Base-by-base conservation (phyloP, 2,329 filamentous ascomycete genomes). In the Annulohypoxylon truncatum region DNA sequence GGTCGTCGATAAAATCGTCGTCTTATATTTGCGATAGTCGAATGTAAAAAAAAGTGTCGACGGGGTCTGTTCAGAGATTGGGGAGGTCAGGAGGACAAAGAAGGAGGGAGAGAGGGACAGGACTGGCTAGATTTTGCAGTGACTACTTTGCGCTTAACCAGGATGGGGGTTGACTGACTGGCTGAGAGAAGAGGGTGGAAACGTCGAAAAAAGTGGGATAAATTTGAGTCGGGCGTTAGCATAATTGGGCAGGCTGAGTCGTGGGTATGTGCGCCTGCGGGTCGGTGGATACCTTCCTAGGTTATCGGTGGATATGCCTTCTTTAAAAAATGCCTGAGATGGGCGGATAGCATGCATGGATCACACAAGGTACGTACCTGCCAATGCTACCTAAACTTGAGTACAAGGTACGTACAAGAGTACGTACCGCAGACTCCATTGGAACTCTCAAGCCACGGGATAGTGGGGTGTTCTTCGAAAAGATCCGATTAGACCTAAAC, bases 141-240 rank as follows among this genome's bases (percentile, higher is more conserved):
- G 51, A 65, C 55, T 67, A 44, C 47, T 44, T 57, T 66, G 61
- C 61, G 61, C 65, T 68, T 68, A 61, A 46, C 67, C 42, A 56
- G 64, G 64, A 61, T 58, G 61, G 64, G 64, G 48, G 26, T 44
- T 47, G 55, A 62, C 20, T 68, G 58, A 68, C 67, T 70, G 67
- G 67, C 55, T 56, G 31, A 38, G 65, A 68, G 67, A 68, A 70
- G 55, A 64, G 59, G 53, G 64, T 66, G 67, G 64, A 65, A 68
- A 59, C 44, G 67, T 69, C 48, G 64, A 66, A 63, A 69, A 69
- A 69, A 69, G 67, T 67, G 64, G 67, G 61, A 69, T 65, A 63
- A 51, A 62, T 64, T 62, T 62, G 47, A 62, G 59, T 67, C 57
- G 65, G 68, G 63, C 54, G 65, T 68, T 66, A 66, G 68, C 60